phyloP scores from a whole-genome alignment of 2,329 filamentous ascomycete species.

The Magnaporthales sp. region DNA sequence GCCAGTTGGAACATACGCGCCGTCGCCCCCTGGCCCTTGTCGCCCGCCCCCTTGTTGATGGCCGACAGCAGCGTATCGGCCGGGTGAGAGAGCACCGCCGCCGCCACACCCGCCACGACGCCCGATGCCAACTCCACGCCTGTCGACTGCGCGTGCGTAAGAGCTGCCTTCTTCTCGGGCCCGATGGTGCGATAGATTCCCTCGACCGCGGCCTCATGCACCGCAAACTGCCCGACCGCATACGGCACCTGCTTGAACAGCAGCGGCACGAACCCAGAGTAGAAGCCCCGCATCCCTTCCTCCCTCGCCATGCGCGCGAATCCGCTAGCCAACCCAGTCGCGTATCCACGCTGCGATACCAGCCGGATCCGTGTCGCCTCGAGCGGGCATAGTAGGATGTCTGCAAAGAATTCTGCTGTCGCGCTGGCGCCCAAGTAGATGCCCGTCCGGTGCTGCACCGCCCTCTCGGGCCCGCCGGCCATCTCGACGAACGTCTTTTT shows the following conservation, averaged over 20 bases:
- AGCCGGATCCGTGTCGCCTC: slow-evolving; percentile 75
- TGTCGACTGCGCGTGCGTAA: slow-evolving; percentile 66
- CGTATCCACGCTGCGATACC: slow-evolving; percentile 73
- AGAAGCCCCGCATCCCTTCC: slow-evolving; percentile 75
- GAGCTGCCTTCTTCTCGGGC: slow-evolving; percentile 52
- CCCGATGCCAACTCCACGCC: slow-evolving; percentile 79
- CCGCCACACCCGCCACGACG: slow-evolving; percentile 80
- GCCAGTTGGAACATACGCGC: slow-evolving; percentile 43
- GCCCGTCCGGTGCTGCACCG: slow-evolving; percentile 35
- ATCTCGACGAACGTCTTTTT: slow-evolving; percentile 76
- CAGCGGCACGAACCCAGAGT: slow-evolving; percentile 82
- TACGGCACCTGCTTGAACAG: slow-evolving; percentile 88
- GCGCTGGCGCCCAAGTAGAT: slow-evolving; percentile 69
- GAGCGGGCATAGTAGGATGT: slow-evolving; percentile 80
- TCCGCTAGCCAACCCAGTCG: slow-evolving; percentile 60
- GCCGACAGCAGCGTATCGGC: slow-evolving; percentile 58
- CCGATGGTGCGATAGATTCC: slow-evolving; percentile 63
- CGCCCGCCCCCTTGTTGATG: slow-evolving; percentile 46
- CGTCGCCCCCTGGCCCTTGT: slow-evolving; percentile 36
- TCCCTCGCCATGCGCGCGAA: slow-evolving; percentile 67
- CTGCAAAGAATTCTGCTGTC: slow-evolving; percentile 62
- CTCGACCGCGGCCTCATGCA: slow-evolving; percentile 83
- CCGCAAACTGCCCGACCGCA: slow-evolving; percentile 90
- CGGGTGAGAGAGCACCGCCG: slow-evolving; percentile 81
- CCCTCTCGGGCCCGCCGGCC: slow-evolving; percentile 43